These are phyloP conservation scores for Ustilago vetiveriae DNA, from an alignment of 1,284 basidiomycete species.

Conservation along the genomic window DNA sequence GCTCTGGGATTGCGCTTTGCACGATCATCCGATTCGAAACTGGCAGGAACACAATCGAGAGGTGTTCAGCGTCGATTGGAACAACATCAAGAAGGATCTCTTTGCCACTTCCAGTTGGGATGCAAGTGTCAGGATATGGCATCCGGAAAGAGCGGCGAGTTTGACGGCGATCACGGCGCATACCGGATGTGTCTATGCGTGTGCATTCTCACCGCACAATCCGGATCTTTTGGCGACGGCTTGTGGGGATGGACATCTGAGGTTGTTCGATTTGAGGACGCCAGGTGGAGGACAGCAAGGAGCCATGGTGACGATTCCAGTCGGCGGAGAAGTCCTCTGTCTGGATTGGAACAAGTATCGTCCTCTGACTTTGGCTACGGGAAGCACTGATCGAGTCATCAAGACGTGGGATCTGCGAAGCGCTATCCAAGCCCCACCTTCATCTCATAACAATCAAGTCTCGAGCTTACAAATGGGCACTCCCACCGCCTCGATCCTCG, in stretches of 20 bases:
- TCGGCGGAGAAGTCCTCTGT: conserved; percentile 71
- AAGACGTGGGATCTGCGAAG: conserved; percentile 79
- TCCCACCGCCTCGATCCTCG: conserved; percentile 56
- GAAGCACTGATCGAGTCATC: conserved; percentile 80
- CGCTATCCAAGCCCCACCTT: no score
- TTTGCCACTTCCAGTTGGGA: conserved; percentile 91
- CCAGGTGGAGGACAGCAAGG: conserved; percentile 2
- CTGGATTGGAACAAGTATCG: conserved; percentile 94
- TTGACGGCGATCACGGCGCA: conserved; percentile 83
- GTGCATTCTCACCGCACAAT: conserved; percentile 88
- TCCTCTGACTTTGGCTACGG: conserved; percentile 79
- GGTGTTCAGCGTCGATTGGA: conserved; percentile 96
- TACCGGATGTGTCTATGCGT: conserved; percentile 84
- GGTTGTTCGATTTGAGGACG: conserved; percentile 59
- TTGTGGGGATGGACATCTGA: conserved; percentile 74
- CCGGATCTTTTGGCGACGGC: conserved; percentile 82
- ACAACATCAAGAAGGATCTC: conserved; percentile 87
- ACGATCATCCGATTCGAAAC: conserved; percentile 86
- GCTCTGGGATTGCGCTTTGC: conserved; percentile 87
- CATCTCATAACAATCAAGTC: no score
- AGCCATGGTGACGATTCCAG: conserved; percentile 38
- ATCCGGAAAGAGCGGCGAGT: conserved; percentile 80
- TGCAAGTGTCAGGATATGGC: conserved; percentile 89
- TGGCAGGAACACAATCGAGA: conserved; percentile 95
- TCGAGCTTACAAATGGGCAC: conserved; percentile 22